phyloP scores from a whole-genome alignment of 352 stramenopile genomes.

The Globisporangium spinosum region DNA sequence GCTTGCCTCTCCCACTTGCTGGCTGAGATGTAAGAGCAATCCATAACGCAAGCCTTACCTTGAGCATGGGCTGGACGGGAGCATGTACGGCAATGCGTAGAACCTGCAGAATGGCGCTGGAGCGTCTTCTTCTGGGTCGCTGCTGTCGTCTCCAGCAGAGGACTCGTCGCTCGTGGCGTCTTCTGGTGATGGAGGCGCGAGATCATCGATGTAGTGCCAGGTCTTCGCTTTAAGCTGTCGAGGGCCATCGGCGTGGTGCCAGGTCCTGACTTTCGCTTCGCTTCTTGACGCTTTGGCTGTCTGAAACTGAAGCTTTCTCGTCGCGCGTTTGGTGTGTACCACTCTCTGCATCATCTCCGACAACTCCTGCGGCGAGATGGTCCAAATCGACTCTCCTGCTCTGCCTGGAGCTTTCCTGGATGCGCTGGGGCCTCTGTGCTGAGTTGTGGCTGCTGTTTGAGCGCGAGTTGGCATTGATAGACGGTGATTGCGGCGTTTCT shows the following conservation, averaged over 20 bases:
- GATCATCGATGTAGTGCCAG: not conserved
- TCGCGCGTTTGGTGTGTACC: not conserved
- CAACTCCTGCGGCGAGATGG: conserved; percentile 8
- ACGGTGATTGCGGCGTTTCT: not conserved
- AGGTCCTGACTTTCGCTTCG: not conserved
- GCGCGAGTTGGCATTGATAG: not conserved
- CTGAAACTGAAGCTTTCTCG: not conserved
- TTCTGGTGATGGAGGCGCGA: not conserved
- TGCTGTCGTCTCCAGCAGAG: conserved; percentile 12
- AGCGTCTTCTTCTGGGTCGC: conserved; percentile 8
- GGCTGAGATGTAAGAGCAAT: not conserved
- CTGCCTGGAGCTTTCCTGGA: not conserved
- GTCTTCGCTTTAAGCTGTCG: not conserved
- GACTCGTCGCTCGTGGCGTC: conserved; percentile 12
- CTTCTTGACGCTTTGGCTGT: not conserved
- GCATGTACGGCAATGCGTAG: conserved; percentile 7
- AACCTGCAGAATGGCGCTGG: not conserved
- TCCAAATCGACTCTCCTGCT: conserved; percentile 12
- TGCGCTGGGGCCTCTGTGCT: not conserved
- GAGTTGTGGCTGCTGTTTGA: not conserved
- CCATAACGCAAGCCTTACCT: conserved; percentile 1
- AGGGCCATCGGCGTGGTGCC: not conserved
- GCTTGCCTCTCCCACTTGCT: not conserved
- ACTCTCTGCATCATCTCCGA: conserved; percentile 9
- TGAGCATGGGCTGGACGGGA: not conserved